These are phyloP conservation scores for Circinella umbellata DNA, from an alignment of 371 early-diverging fungal species.

Conservation along the genomic window DNA sequence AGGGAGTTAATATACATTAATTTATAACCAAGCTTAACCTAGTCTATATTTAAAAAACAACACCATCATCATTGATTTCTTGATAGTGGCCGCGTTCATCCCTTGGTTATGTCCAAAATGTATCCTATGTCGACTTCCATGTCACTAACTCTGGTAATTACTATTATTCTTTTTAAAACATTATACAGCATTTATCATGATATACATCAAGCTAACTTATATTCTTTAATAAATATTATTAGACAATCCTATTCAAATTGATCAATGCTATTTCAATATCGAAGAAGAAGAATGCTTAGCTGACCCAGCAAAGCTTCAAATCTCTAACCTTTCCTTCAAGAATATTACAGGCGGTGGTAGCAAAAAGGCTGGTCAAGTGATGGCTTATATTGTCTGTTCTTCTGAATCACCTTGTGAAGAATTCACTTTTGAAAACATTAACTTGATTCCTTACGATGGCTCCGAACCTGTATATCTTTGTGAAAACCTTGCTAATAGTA, in stretches of 20 bases:
- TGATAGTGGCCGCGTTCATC: slow-evolving; percentile 19
- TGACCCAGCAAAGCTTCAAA: slow-evolving; percentile 18
- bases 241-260: slow-evolving; percentile 23
- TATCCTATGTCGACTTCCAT: slow-evolving; percentile 25
- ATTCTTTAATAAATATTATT: not conserved
- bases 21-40: not conserved
- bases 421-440: slow-evolving; percentile 14
- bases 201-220: no score
- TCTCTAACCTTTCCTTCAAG: slow-evolving; percentile 17
- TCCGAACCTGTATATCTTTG: slow-evolving; percentile 14
- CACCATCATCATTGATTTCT: no score
- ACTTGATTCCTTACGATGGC: slow-evolving; percentile 11
- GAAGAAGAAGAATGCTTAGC: slow-evolving; percentile 13
- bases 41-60: no score
- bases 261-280: slow-evolving; percentile 24
- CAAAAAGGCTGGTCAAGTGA: slow-evolving; percentile 16
- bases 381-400: slow-evolving; percentile 24
- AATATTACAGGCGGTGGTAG: slow-evolving; percentile 24
- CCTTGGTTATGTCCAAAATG: slow-evolving; percentile 22
- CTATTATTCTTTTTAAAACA: not conserved
- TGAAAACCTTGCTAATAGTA: slow-evolving; percentile 15
- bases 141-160: slow-evolving; percentile 21
- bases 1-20: not conserved
- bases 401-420: slow-evolving; percentile 21
- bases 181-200: no score